A percentile compares a stretch with the other conserved stretches of the same genome.
phyloP scores from a whole-genome alignment of 1,284 basidiomycete species.

The Apiotrichum brassicae region DNA sequence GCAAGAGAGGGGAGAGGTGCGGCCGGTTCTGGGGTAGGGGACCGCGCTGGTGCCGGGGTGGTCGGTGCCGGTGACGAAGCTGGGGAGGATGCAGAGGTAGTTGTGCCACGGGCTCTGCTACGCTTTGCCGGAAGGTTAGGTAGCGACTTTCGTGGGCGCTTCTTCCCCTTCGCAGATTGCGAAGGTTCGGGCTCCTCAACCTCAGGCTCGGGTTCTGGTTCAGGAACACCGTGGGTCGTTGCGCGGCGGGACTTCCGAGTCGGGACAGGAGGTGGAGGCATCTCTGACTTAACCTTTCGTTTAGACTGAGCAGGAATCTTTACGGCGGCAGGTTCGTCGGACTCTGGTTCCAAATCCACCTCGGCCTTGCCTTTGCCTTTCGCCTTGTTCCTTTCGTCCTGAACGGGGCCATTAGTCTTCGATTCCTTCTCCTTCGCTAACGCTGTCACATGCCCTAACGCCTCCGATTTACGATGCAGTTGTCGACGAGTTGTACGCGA shows the following conservation, averaged over 20 bases:
- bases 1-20: slow-evolving; percentile 33
- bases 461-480: slow-evolving; percentile 32
- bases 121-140: slow-evolving; percentile 25
- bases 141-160: slow-evolving; percentile 22
- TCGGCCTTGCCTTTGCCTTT: slow-evolving; percentile 15
- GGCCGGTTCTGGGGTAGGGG: slow-evolving; percentile 16
- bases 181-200: slow-evolving; percentile 4
- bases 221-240: slow-evolving; percentile 14
- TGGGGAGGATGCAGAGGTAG: slow-evolving; percentile 10
- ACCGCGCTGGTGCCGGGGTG: background rate
- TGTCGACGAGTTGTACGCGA: slow-evolving; percentile 36
- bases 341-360: background rate
- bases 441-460: slow-evolving; percentile 20
- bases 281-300: slow-evolving; percentile 13
- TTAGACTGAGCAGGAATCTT: background rate
- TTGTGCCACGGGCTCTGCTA: background rate
- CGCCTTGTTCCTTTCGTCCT: background rate
- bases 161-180: slow-evolving; percentile 32
- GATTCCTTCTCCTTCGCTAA: slow-evolving; percentile 1
- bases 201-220: background rate
- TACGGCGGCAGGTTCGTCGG: background rate
- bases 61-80: slow-evolving; percentile 12
- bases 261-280: slow-evolving; percentile 27
- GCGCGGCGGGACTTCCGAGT: slow-evolving; percentile 12
- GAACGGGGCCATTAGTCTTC: background rate